Evolutionary conservation across 2,329 filamentous ascomycete genomes (phyloP).

Genomic region (Elsinoe arachidis): DNA sequence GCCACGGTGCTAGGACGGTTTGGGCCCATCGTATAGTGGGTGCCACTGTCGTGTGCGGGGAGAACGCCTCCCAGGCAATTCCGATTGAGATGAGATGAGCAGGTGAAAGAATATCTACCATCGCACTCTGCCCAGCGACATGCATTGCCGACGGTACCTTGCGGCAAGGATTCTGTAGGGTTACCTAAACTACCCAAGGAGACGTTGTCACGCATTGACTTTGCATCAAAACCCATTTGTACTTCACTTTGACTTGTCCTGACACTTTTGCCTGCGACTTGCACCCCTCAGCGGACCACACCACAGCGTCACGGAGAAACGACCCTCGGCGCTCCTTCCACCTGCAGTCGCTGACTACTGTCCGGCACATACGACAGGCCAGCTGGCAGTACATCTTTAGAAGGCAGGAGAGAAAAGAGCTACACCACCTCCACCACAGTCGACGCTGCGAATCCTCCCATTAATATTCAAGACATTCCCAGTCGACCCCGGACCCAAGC

Average conservation of each 20-base stretch:
- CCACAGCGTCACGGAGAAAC: neutral
- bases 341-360: neutral
- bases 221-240: neutral
- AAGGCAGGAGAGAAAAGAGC: neutral
- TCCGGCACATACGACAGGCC: neutral
- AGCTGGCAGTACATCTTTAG: neutral
- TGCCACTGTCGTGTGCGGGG: neutral
- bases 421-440: neutral
- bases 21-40: neutral
- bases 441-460: neutral
- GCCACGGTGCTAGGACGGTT: neutral
- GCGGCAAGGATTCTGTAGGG: neutral
- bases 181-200: neutral
- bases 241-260: neutral
- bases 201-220: conserved; percentile 4
- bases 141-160: conserved; percentile 1
- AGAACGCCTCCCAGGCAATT: conserved; percentile 5
- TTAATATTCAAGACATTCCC: neutral
- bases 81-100: neutral
- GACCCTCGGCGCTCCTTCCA: neutral
- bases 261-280: neutral
- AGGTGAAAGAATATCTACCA: neutral
- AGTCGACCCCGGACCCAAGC: conserved; percentile 7
- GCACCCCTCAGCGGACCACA: neutral
- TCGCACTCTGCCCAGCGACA: conserved; percentile 1